A percentile compares a stretch with the other conserved stretches of the same genome.
phyloP scores from a whole-genome alignment of 345 rosid genomes.

The Jatropha curcas region DNA sequence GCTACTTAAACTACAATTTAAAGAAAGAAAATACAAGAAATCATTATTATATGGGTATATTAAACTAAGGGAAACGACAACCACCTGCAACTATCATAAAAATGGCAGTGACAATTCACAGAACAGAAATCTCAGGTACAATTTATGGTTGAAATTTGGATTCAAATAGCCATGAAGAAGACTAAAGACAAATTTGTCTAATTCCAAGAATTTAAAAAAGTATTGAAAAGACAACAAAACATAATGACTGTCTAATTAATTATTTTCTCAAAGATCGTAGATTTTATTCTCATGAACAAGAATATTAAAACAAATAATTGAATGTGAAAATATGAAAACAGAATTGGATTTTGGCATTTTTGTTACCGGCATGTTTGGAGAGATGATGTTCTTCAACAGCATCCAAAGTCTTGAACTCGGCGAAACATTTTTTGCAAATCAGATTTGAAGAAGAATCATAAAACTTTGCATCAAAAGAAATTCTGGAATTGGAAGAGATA shows the following conservation, averaged over 20 bases:
- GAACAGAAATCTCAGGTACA: neutral
- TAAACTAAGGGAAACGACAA: slow-evolving; percentile 17
- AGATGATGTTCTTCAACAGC: slow-evolving; percentile 57
- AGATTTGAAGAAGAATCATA: slow-evolving; percentile 28
- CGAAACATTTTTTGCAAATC: slow-evolving; percentile 52
- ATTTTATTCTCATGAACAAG: neutral
- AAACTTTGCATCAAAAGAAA: slow-evolving; percentile 13
- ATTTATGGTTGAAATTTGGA: neutral
- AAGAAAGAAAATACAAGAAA: neutral
- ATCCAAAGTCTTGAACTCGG: slow-evolving; percentile 42
- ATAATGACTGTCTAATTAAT: neutral
- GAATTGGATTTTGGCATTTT: neutral
- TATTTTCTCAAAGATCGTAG: neutral
- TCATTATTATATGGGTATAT: neutral
- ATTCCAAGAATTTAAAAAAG: neutral
- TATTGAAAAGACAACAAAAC: neutral
- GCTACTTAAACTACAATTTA: neutral
- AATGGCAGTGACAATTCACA: slow-evolving; percentile 12
- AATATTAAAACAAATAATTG: neutral
- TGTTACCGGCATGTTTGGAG: slow-evolving; percentile 68
- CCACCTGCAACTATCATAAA: slow-evolving; percentile 3
- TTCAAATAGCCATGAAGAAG: neutral
- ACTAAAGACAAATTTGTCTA: neutral
- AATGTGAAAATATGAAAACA: neutral
- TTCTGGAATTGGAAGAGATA: slow-evolving; percentile 12